Base-by-base conservation (phyloP, 306 rosid genomes). In the Datisca glomerata region DNA sequence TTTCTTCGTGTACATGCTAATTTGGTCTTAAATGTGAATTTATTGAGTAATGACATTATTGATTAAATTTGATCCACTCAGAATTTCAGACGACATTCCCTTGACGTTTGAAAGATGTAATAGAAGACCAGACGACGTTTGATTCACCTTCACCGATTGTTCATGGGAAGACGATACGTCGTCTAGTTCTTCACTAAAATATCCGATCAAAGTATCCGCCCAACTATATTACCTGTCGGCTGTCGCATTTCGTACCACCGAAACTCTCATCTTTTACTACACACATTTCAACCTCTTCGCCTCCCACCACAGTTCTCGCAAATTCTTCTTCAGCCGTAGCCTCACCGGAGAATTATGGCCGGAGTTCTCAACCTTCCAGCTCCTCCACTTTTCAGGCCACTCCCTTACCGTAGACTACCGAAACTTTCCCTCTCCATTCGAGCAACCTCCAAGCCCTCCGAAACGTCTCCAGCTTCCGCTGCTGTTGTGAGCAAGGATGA, bases 401-500 rank as follows among this genome's bases (percentile, higher is more conserved):
- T 75, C 54, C 47, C 76, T 1, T 47, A 47, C 43, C 66, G 39
- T 4, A 66, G 43, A 55, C 22, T 16, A 22, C 52, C 67, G 22
- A 70, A 55, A 41, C 31, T 21, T 3, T 33, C 28, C 10, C n/a
- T 70, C 1, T 69, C 61, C 52, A 21, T 80, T 21, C 75, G 85
- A 71, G 85, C 81, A 34, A 48, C 69, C 43, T 57, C 87, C 21
- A 68, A 49, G 34, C 40, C 70, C 28, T 56, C 83, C 1, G 77
- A 70, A 35, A 49, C 52, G n/a, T 53, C 71, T 6, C 34, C 47
- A 21, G 31, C 37, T 54, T 64, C 76, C 21, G 8, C 70, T 53
- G 71, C 93, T 44, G 65, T 46, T 7, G 49, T 60, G 47, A 44
- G 72, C 28, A 51, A 66, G 47, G 57, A 55, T 24, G 64, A 61